Conservation (phyloP, 1,284 basidiomycete genomes). For the Ganoderma lingzhi region DNA sequence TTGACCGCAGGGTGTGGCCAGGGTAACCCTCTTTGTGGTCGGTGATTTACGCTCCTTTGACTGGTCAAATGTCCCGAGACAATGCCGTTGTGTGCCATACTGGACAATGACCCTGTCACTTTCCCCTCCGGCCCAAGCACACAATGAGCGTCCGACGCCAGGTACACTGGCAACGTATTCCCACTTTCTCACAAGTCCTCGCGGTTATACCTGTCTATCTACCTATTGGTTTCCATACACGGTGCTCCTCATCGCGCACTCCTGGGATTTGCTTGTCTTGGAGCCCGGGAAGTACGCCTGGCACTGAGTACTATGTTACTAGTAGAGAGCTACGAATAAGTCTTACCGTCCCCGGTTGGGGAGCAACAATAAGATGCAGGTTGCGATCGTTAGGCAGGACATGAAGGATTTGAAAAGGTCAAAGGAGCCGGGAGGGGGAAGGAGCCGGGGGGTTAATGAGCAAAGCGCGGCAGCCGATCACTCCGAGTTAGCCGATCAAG, state of each 20-base stretch:
- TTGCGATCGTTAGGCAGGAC: neutral
- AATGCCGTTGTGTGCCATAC: neutral
- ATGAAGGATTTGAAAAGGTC: neutral
- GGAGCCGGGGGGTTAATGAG: too few species aligned
- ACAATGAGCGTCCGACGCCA: neutral
- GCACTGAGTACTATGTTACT: too few species aligned
- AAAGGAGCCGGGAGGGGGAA: neutral
- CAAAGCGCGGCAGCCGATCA: too few species aligned
- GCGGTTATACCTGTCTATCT: neutral
- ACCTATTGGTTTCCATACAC: neutral
- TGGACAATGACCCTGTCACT: neutral
- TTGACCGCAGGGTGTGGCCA: neutral
- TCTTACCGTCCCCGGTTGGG: too few species aligned
- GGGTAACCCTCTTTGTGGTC: neutral
- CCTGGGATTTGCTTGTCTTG: too few species aligned
- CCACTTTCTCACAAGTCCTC: neutral
- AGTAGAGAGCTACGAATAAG: neutral
- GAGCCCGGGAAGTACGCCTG: too few species aligned
- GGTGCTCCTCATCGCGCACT: neutral
- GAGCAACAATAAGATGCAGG: neutral
- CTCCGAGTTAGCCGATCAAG: too few species aligned
- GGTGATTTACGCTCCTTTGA: neutral
- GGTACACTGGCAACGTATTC: neutral
- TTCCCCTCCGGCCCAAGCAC: neutral
- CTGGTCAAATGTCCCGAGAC: neutral